A percentile compares a stretch with the other conserved stretches of the same genome.
Evolutionary conservation across 306 rosid genomes (phyloP).

Genomic region (Gleditsia sinensis): DNA sequence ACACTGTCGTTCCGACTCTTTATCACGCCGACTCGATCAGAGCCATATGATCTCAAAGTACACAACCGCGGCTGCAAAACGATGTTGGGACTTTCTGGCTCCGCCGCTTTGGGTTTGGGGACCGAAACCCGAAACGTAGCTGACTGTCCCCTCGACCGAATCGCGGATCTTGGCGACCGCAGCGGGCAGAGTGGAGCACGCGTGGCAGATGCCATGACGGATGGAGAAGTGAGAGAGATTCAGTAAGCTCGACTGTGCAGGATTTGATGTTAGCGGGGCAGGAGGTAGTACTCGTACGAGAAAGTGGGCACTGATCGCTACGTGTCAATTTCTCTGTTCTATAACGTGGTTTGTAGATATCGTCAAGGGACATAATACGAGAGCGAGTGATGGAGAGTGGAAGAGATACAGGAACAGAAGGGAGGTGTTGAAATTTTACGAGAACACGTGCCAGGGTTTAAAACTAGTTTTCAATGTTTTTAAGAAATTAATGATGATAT

Average conservation of each 20-base stretch:
- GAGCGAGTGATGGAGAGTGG: neutral
- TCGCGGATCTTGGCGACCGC: conserved; percentile 21
- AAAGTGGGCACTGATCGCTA: neutral
- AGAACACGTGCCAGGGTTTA: too few species aligned
- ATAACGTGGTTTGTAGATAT: neutral
- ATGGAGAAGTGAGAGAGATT: neutral
- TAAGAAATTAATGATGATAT: too few species aligned
- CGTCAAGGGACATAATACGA: too few species aligned
- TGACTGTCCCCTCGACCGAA: conserved; percentile 27
- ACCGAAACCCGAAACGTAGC: conserved; percentile 49
- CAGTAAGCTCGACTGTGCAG: neutral
- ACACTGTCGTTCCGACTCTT: conserved; percentile 40
- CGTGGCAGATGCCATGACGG: conserved; percentile 49
- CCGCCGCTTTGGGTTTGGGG: conserved; percentile 43
- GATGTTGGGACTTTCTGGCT: conserved; percentile 57
- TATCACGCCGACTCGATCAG: conserved; percentile 54
- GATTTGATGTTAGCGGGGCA: neutral
- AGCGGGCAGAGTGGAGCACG: conserved; percentile 50
- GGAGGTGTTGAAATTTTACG: neutral
- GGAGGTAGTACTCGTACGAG: neutral
- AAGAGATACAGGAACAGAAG: too few species aligned
- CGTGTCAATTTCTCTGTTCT: conserved; percentile 8
- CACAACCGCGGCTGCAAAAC: conserved; percentile 84
- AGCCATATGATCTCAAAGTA: conserved; percentile 78
- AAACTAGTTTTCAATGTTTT: too few species aligned